A percentile compares a stretch with the other conserved stretches of the same genome.
These are phyloP conservation scores for Penicillium coprophilum DNA, from an alignment of 495 filamentous ascomycete genomes.

Conservation along the genomic window DNA sequence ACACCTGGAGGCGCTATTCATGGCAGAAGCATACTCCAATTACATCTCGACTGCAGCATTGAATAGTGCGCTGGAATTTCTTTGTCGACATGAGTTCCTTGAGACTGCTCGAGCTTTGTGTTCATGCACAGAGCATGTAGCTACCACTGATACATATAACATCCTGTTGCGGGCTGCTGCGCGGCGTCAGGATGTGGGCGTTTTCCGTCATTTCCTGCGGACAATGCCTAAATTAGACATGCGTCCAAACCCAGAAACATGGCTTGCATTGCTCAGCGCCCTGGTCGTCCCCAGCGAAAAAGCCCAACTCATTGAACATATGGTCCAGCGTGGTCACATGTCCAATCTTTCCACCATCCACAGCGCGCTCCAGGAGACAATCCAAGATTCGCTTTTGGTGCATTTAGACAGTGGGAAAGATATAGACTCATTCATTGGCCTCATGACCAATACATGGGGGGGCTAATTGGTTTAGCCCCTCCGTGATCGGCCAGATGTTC, in stretches of 20 bases:
- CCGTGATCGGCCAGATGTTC: constrained; percentile 41
- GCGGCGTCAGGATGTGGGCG: constrained; percentile 32
- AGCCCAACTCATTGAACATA: constrained; percentile 30
- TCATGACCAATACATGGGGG: constrained; percentile 33
- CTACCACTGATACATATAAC: constrained; percentile 45
- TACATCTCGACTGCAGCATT: constrained; percentile 42
- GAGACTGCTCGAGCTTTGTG: constrained; percentile 32
- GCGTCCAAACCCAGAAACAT: constrained; percentile 44
- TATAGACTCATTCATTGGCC: constrained; percentile 37
- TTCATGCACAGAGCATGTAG: constrained; percentile 32
- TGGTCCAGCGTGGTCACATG: constrained; percentile 38
- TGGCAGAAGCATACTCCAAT: constrained; percentile 18
- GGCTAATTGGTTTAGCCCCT: constrained; percentile 34
- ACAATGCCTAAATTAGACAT: constrained; percentile 37
- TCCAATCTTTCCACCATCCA: constrained; percentile 22
- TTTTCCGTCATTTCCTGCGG: constrained; percentile 33
- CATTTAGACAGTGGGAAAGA: constrained; percentile 38
- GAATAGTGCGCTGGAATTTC: constrained; percentile 41
- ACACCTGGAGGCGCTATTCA: constrained; percentile 29
- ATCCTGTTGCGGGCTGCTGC: constrained; percentile 42
- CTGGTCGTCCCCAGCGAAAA: constrained; percentile 35
- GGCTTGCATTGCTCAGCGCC: constrained; percentile 41
- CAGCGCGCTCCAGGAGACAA: constrained; percentile 30
- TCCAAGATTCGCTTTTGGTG: constrained; percentile 32
- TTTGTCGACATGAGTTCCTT: constrained; percentile 35